Percentiles rank a stretch among this genome's conserved stretches.
Evolutionary conservation across 306 rosid genomes (phyloP).

Genomic region (Abrus pulchellus): DNA sequence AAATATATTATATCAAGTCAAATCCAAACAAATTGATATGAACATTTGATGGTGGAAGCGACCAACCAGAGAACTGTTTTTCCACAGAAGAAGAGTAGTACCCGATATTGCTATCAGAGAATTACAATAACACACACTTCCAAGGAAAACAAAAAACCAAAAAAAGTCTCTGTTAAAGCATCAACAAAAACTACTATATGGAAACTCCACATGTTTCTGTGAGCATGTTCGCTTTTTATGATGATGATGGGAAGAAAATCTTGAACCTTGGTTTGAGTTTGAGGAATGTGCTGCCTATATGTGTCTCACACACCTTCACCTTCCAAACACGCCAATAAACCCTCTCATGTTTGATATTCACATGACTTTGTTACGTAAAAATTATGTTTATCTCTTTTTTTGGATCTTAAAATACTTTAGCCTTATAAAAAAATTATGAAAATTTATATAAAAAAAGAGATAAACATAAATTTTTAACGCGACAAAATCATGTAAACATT

Average conservation of each 20-base stretch:
- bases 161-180: constrained; percentile 49
- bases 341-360: background rate
- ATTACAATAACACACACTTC: constrained; percentile 44
- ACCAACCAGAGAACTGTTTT: constrained; percentile 17
- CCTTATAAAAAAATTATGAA: background rate
- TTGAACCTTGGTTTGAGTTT: constrained; percentile 14
- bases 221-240: constrained; percentile 28
- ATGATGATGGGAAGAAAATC: constrained; percentile 30
- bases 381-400: background rate
- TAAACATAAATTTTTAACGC: background rate
- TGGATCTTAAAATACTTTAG: background rate
- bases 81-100: constrained; percentile 31
- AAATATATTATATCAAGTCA: constrained; percentile 14
- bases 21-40: constrained; percentile 51
- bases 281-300: constrained; percentile 33
- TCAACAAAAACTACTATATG: constrained; percentile 50
- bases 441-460: background rate
- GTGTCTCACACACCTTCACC: background rate
- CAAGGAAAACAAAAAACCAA: constrained; percentile 28
- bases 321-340: background rate
- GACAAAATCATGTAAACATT: background rate
- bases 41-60: constrained; percentile 54
- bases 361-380: background rate
- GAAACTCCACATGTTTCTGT: constrained; percentile 35
- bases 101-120: constrained; percentile 37